A percentile compares a stretch with the other conserved stretches of the same genome.
Conservation (phyloP, 1,139 yeast genomes). For the Suhomyces anneliseae region DNA sequence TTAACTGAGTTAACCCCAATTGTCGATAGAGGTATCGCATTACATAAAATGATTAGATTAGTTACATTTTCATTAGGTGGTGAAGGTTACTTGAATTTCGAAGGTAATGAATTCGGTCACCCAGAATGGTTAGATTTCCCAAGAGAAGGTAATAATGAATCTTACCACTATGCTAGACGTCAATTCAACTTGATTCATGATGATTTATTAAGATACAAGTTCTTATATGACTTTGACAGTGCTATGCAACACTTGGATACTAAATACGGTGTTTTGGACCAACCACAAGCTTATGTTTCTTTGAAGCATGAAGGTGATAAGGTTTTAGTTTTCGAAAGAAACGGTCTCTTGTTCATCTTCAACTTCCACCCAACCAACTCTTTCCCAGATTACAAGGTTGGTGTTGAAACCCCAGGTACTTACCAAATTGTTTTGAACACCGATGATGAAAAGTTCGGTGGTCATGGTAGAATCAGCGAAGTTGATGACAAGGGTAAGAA, state of each 20-base stretch:
- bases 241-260: constrained; percentile 80
- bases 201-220: constrained; percentile 73
- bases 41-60: constrained; percentile 88
- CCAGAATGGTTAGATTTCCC: constrained; percentile 99
- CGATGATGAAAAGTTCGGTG: constrained; percentile 74
- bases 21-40: constrained; percentile 83
- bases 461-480: constrained; percentile 73
- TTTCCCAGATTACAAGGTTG: constrained; percentile 82
- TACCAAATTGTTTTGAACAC: constrained; percentile 75
- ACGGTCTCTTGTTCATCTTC: constrained; percentile 79
- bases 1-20: constrained; percentile 71
- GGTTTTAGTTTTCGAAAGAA: constrained; percentile 84
- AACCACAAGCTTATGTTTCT: constrained; percentile 83
- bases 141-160: constrained; percentile 79
- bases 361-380: constrained; percentile 88
- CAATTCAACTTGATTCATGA: constrained; percentile 88
- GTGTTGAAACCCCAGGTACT: constrained; percentile 77
- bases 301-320: constrained; percentile 87
- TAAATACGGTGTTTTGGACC: constrained; percentile 67
- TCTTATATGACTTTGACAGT: constrained; percentile 73
- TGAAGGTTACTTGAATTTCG: constrained; percentile 92
- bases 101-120: constrained; percentile 98
- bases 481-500: constrained; percentile 36
- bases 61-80: constrained; percentile 90
- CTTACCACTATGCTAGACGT: constrained; percentile 92